Conservation (phyloP, 2,329 filamentous ascomycete species). For the Fusarium duplospermum region DNA sequence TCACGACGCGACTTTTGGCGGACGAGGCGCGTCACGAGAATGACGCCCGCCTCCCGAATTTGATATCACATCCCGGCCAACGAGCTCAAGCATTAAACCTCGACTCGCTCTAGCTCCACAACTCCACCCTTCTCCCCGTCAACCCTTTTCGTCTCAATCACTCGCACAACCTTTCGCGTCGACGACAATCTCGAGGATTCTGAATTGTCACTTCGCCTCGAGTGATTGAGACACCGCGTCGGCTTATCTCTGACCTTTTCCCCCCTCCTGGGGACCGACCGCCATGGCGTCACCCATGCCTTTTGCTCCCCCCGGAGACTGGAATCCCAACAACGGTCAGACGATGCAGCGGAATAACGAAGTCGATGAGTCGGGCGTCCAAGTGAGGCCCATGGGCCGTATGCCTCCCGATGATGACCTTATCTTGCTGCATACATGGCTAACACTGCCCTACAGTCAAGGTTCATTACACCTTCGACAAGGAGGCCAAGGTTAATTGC, state of each 20-base stretch:
- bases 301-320: conserved; percentile 46
- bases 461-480: conserved; percentile 96
- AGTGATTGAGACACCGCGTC: conserved; percentile 13
- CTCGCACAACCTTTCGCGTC: not conserved
- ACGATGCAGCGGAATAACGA: conserved; percentile 46
- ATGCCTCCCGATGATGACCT: conserved; percentile 50
- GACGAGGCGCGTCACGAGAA: conserved; percentile 53
- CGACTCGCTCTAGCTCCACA: conserved; percentile 27
- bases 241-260: conserved; percentile 26
- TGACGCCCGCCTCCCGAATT: conserved; percentile 53
- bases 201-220: not conserved
- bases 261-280: conserved; percentile 39
- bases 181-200: not conserved
- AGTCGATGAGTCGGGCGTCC: conserved; percentile 62
- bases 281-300: conserved; percentile 57
- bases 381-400: conserved; percentile 75
- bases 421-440: conserved; percentile 18
- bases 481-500: conserved; percentile 87
- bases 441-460: conserved; percentile 73
- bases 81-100: conserved; percentile 35
- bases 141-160: conserved; percentile 19
- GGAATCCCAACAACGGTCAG: conserved; percentile 47
- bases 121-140: conserved; percentile 6
- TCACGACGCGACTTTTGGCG: conserved; percentile 48
- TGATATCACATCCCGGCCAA: conserved; percentile 42